Evolutionary conservation across 305 asterid genomes (phyloP).

Genomic region (Fraxinus baroniana): DNA sequence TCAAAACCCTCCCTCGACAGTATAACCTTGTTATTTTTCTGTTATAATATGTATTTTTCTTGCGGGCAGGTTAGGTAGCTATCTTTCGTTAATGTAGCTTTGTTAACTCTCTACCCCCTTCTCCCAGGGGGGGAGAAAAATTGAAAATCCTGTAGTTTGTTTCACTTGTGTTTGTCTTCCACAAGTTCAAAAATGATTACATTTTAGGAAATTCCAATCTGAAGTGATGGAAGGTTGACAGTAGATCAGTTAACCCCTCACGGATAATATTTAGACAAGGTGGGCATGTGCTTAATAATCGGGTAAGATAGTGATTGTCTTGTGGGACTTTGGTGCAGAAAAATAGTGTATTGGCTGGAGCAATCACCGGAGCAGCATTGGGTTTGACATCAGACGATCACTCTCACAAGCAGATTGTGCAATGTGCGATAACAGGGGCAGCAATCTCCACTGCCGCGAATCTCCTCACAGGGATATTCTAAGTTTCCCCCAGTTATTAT

Average conservation of each 20-base stretch:
- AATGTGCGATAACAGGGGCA: slow-evolving; percentile 79
- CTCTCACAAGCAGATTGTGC: slow-evolving; percentile 76
- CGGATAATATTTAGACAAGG: neutral
- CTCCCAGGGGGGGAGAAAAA: neutral
- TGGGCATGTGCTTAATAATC: neutral
- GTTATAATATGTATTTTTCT: neutral
- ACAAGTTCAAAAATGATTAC: neutral
- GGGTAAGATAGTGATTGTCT: neutral
- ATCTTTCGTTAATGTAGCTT: neutral
- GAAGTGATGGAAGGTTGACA: neutral
- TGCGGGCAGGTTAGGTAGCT: neutral
- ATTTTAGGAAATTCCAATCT: neutral
- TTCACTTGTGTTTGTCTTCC: neutral
- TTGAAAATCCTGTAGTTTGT: neutral
- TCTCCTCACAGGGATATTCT: slow-evolving; percentile 74
- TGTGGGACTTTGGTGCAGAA: slow-evolving; percentile 44
- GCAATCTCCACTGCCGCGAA: slow-evolving; percentile 88
- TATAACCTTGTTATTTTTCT: neutral
- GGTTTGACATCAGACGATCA: slow-evolving; percentile 58
- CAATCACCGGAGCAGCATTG: slow-evolving; percentile 78
- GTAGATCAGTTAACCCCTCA: neutral
- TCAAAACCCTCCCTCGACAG: neutral
- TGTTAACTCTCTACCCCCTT: neutral
- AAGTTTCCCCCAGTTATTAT: neutral
- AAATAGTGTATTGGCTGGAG: slow-evolving; percentile 80